Evolutionary conservation across 257 asterid genomes (phyloP).

Genomic region (Echium plantagineum): DNA sequence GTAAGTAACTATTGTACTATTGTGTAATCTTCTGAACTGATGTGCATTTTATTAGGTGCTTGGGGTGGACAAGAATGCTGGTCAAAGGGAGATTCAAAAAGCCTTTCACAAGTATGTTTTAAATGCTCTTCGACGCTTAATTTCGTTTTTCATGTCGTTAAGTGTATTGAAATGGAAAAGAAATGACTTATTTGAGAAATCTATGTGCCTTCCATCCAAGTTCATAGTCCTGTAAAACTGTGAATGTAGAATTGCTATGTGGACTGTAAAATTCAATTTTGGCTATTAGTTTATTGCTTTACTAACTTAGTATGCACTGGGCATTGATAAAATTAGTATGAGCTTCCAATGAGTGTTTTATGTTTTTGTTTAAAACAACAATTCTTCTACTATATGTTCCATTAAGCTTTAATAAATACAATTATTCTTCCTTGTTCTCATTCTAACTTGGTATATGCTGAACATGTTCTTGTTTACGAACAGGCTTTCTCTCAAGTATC

Average conservation of each 20-base stretch:
- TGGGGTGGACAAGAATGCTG: slow-evolving; percentile 72
- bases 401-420: not conserved
- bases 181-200: no score
- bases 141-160: not conserved
- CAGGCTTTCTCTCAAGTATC: slow-evolving; percentile 89
- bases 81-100: slow-evolving; percentile 84
- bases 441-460: not conserved
- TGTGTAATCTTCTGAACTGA: slow-evolving; percentile 5
- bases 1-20: not conserved
- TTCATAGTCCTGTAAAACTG: no score
- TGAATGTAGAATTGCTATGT: not conserved
- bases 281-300: not conserved
- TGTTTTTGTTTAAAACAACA: no score
- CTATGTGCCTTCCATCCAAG: no score
- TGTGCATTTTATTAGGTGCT: slow-evolving; percentile 45
- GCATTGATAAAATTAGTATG: no score
- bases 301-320: not conserved
- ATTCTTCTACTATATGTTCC: not conserved
- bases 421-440: not conserved
- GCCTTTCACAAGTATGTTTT: slow-evolving; percentile 88
- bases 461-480: slow-evolving; percentile 7
- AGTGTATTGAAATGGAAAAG: not conserved
- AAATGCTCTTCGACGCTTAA: slow-evolving; percentile 1
- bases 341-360: no score
- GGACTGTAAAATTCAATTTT: not conserved